Evolutionary conservation across 805 yeast genomes (phyloP).

Genomic region (Phaffomyces opuntiae): DNA sequence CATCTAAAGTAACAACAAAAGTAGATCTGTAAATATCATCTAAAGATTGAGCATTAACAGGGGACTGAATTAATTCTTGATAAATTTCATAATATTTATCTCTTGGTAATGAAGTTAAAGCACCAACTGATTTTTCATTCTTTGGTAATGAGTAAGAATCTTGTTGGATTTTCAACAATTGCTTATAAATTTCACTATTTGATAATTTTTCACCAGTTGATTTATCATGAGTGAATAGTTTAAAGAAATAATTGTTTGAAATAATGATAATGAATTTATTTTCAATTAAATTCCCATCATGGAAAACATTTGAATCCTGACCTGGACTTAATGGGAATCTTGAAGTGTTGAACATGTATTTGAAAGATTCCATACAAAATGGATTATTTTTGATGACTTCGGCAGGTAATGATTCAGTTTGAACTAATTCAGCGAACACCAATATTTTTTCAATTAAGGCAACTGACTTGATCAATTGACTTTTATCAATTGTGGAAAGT

Average conservation of each 20-base stretch:
- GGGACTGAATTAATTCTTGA: conserved; percentile 47
- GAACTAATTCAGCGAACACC: conserved; percentile 59
- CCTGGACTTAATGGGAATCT: conserved; percentile 64
- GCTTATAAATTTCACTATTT: conserved; percentile 45
- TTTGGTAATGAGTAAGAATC: conserved; percentile 26
- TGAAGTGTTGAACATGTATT: conserved; percentile 83
- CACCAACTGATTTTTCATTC: conserved; percentile 44
- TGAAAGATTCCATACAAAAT: conserved; percentile 92
- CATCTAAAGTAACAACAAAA: conserved; percentile 77
- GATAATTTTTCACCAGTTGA: conserved; percentile 36
- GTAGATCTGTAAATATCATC: conserved; percentile 70
- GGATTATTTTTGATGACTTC: conserved; percentile 73
- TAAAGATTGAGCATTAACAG: conserved; percentile 54
- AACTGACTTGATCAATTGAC: conserved; percentile 69
- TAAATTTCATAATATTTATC: conserved; percentile 70
- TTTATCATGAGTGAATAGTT: conserved; percentile 52
- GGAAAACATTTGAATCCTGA: conserved; percentile 55
- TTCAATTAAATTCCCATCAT: conserved; percentile 30
- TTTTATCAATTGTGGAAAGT: conserved; percentile 43
- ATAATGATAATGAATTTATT: conserved; percentile 69
- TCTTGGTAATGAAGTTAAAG: conserved; percentile 77
- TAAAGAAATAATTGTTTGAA: conserved; percentile 74
- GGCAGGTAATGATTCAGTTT: conserved; percentile 68
- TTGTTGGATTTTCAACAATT: conserved; percentile 48
- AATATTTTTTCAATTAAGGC: conserved; percentile 62